phyloP scores from a whole-genome alignment of 257 asterid genomes.

The Solanum commersonii region DNA sequence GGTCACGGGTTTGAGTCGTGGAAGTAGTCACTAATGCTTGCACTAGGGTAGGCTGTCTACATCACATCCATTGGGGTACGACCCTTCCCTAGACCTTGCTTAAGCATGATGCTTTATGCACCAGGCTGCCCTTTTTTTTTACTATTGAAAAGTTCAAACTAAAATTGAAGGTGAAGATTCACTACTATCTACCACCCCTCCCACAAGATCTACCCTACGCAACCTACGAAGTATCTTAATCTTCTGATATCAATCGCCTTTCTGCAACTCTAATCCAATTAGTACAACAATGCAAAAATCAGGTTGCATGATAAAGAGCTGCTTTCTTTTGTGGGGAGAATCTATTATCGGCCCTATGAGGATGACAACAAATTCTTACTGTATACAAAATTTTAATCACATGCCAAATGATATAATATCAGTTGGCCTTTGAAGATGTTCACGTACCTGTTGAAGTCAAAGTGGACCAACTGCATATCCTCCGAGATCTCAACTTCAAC shows the following conservation, averaged over 20 bases:
- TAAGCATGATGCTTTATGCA: not conserved
- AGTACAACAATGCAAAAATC: not conserved
- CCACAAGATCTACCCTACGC: not conserved
- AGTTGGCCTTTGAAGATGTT: not conserved
- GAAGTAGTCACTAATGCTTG: not conserved
- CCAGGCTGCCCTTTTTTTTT: not conserved
- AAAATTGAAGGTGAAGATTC: not conserved
- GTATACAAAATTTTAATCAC: not conserved
- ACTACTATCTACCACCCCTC: not conserved
- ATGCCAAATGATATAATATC: not conserved
- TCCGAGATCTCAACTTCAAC: slow-evolving; percentile 21
- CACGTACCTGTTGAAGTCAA: slow-evolving; percentile 10
- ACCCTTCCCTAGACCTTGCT: not conserved
- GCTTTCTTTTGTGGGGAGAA: not conserved
- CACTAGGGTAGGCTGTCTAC: not conserved
- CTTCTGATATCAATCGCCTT: not conserved
- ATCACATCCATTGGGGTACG: not conserved
- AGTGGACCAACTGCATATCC: slow-evolving; percentile 13
- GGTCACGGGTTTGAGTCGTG: not conserved
- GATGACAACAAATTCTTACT: not conserved
- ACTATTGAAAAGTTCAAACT: not conserved
- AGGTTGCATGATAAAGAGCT: not conserved
- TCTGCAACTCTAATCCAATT: not conserved
- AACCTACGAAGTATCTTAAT: not conserved
- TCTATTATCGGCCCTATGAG: no score